Base-by-base conservation (phyloP, 345 rosid genomes). In the Ailanthus altissimus region DNA sequence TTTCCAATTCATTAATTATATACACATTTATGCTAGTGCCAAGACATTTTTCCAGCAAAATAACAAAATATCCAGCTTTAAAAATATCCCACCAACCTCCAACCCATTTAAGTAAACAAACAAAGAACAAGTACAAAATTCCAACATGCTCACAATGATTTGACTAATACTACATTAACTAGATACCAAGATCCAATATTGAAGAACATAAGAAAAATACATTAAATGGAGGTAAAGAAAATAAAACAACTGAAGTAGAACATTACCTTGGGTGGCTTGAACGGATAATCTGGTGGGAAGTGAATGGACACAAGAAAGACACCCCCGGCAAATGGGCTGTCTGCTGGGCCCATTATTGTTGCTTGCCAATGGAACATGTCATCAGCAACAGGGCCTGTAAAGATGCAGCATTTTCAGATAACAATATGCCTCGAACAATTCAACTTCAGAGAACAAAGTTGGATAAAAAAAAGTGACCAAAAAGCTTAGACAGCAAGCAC, bases 351-450 rank as follows among this genome's bases (percentile, higher is more conserved):
- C 94, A 91, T 91, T 5, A 91, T 91, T 45, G 93, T 89, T 66
- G 93, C 94, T 89, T 91, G 94, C 94, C 94, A 91, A 59, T 89
- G 94, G 67, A 88, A 91, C 88, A 89, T 88, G 60, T 91, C 93
- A 76, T 91, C 91, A 64, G 83, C 91, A 65, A 88, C 83, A 74
- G 94, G 94, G 47, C 94, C 94, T 91, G 83, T 45, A 61, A 26
- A 36, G 45, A 59, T 12, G n/a, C 21, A 67, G 21, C 26, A 66
- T 57, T 50, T 42, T 38, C 50, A 47, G 50, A 71, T 42, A 15
- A 40, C 53, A 8, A 21, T 47, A 57, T 49, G 43, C 51, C 4
- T 20, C 12, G 25, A 62, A 46, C 8, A 0, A 12, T 21, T n/a
- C 54, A 56, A 60, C 4, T 3, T 45, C 47, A 51, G 53, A 8